phyloP scores from a whole-genome alignment of 257 asterid genomes.

The Apocynum venetum region DNA sequence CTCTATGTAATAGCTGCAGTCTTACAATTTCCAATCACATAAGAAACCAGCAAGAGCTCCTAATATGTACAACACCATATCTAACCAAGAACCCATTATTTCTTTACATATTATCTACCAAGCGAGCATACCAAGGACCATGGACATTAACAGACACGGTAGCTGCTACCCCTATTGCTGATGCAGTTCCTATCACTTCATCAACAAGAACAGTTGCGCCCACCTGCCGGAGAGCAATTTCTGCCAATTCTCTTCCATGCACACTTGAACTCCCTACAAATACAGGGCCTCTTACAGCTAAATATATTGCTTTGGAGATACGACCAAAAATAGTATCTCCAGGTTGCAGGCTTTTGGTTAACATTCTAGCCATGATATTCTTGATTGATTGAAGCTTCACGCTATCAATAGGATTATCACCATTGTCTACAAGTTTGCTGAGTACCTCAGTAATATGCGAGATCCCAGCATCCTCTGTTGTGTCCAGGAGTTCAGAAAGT shows the following conservation, averaged over 20 bases:
- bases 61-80: constrained; percentile 17
- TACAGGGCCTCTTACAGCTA: constrained; percentile 58
- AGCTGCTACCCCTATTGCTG: constrained; percentile 48
- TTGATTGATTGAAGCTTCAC: constrained; percentile 40
- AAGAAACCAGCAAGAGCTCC: not conserved
- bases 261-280: constrained; percentile 51
- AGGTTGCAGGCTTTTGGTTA: constrained; percentile 75
- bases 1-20: not conserved
- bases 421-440: constrained; percentile 23
- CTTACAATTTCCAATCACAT: not conserved
- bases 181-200: constrained; percentile 50
- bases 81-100: not conserved
- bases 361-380: constrained; percentile 75
- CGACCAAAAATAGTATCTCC: constrained; percentile 58
- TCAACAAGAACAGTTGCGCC: constrained; percentile 55
- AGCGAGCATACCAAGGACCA: constrained; percentile 68
- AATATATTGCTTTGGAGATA: constrained; percentile 56
- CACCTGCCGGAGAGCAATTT: constrained; percentile 62
- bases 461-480: constrained; percentile 59
- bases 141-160: constrained; percentile 65
- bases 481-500: constrained; percentile 58
- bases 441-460: constrained; percentile 51
- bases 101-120: constrained; percentile 33
- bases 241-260: constrained; percentile 55
- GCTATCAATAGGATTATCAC: constrained; percentile 18